Evolutionary conservation across 768 basidiomycete species (phyloP), one percentile per base, ranked within the genome.

Genomic region (Phlegmacium glaucopus): DNA sequence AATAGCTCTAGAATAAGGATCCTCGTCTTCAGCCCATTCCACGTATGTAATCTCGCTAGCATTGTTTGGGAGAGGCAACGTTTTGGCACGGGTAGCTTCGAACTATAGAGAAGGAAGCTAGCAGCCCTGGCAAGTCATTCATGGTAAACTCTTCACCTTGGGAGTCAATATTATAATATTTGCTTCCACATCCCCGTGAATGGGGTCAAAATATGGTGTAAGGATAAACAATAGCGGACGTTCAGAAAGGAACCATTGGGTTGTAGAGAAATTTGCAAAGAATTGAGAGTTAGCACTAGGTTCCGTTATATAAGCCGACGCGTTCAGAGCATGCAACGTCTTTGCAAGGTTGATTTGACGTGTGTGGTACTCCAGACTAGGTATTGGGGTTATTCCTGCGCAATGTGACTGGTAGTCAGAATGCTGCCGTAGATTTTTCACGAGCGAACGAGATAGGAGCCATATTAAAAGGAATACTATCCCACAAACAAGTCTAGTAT

Each of bases 221-320:
- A 93, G 56, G 46, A 88, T 72, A 27, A 92, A 68, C 5, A 93
- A 66, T 11, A 93, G 72, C 0, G 90, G 90, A 2, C 91, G 77
- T 66, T 94, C 91, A 9, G 87, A 88, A 27, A 90, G 74, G 27
- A 56, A 51, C 91, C 92, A 94, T 16, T 75, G 57, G 7, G 73
- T 50, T 5, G 55, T 59, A 10, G 85, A 84, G 48, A 90, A 73
- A 54, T 90, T 90, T n/a, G 73, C 81, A 61, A 77, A 92, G 71
- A 80, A 94, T 3, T 72, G 66, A 1, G 83, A 80, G 47, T 72
- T 86, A 11, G 87, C 78, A 0, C 87, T 82, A 18, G 92, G 89
- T 61, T 94, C 90, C 6, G 85, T 79, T 28, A 94, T 77, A 61
- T 88, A 93, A 12, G 85, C 84, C 6, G 79, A 72, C 0, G 77